These are phyloP conservation scores for Bromus sterilis DNA, from an alignment of 176 grass and related monocot genomes.

Conservation along the genomic window DNA sequence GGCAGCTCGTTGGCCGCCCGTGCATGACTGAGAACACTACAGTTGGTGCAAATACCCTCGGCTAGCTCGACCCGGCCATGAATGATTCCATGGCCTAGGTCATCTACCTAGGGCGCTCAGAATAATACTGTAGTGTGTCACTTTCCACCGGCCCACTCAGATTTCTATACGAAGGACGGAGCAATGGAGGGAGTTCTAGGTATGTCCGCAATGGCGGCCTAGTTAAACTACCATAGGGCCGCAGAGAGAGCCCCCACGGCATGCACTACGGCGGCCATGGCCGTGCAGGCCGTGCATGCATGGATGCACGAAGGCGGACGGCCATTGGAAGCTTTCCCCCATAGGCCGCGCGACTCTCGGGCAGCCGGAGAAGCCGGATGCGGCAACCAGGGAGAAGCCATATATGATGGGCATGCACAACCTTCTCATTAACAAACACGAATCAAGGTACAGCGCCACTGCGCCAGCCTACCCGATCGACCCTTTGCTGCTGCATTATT, in stretches of 20 bases:
- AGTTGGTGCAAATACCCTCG: not conserved
- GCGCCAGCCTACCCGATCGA: no score
- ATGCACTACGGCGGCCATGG: not conserved
- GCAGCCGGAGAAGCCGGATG: not conserved
- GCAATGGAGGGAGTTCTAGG: not conserved
- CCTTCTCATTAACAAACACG: not conserved
- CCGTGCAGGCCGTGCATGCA: not conserved
- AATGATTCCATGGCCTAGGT: not conserved
- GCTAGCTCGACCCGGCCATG: not conserved
- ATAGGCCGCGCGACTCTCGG: not conserved
- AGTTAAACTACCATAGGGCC: no score
- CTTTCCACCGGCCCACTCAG: constrained; percentile 1
- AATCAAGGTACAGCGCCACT: not conserved
- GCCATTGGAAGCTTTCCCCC: constrained; percentile 27
- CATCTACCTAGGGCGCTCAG: not conserved
- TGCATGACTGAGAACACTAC: not conserved
- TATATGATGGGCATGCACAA: not conserved
- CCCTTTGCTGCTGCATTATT: not conserved
- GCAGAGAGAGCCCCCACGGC: not conserved
- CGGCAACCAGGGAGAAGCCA: not conserved
- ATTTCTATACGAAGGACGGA: not conserved
- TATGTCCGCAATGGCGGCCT: constrained; percentile 9
- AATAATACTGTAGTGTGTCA: no score
- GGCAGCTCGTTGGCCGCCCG: not conserved
- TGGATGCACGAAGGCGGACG: not conserved